These are phyloP conservation scores for Rhizopogon rudus DNA, from an alignment of 768 basidiomycete species.

Conservation along the genomic window DNA sequence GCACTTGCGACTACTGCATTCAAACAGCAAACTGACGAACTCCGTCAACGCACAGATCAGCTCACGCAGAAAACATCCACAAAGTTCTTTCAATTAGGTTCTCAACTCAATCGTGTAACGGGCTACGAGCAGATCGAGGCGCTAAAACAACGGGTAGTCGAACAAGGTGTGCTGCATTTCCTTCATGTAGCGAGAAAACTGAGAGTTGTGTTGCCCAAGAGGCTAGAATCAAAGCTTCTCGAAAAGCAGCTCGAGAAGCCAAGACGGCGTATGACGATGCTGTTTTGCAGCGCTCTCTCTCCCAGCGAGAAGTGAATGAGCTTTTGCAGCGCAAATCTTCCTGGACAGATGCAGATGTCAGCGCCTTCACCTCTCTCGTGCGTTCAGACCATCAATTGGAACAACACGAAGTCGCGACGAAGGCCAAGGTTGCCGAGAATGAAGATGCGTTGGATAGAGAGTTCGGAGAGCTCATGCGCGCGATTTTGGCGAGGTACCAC, in stretches of 20 bases:
- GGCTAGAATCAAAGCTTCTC: slow-evolving; percentile 59
- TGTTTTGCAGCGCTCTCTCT: slow-evolving; percentile 73
- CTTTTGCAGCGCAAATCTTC: slow-evolving; percentile 87
- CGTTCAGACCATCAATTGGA: slow-evolving; percentile 86
- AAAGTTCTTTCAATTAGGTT: slow-evolving; percentile 70
- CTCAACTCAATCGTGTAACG: slow-evolving; percentile 79
- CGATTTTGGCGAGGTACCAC: slow-evolving; percentile 90
- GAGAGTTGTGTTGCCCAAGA: slow-evolving; percentile 42
- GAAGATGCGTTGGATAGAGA: slow-evolving; percentile 84
- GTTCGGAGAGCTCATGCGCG: slow-evolving; percentile 83
- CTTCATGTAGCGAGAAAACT: slow-evolving; percentile 5
- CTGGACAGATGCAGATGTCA: slow-evolving; percentile 91
- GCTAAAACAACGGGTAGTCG: slow-evolving; percentile 70
- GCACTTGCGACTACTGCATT: slow-evolving; percentile 29
- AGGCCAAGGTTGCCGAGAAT: slow-evolving; percentile 56
- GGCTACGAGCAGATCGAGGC: slow-evolving; percentile 90
- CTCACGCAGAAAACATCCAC: slow-evolving; percentile 53
- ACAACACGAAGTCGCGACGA: slow-evolving; percentile 69
- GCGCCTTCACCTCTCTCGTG: slow-evolving; percentile 84
- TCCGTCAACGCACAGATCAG: slow-evolving; percentile 49
- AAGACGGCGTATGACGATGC: slow-evolving; percentile 77
- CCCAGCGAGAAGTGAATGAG: slow-evolving; percentile 95
- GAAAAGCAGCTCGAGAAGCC: slow-evolving; percentile 62
- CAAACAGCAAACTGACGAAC: not conserved
- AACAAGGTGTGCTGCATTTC: slow-evolving; percentile 59